These are phyloP conservation scores for Paecilomyces formosus DNA, from an alignment of 2,329 filamentous ascomycete species.

Conservation along the genomic window DNA sequence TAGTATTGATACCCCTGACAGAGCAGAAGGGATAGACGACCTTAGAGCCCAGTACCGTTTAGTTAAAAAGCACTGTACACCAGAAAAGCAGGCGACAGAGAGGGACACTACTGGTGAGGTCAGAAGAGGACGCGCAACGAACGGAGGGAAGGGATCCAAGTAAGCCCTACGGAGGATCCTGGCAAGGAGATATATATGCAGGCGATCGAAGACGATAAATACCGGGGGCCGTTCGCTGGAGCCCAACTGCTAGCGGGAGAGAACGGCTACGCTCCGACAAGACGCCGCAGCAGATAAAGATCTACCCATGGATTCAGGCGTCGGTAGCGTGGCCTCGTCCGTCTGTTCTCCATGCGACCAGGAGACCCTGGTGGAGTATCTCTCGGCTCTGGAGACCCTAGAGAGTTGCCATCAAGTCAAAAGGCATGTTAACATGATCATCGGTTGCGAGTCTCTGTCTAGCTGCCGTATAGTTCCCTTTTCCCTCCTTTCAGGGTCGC, in stretches of 20 bases:
- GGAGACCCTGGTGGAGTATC: neutral
- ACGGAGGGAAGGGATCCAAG: neutral
- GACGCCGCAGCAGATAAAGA: neutral
- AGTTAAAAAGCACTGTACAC: neutral
- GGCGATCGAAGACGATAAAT: neutral
- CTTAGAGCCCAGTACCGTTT: neutral
- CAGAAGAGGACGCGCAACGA: neutral
- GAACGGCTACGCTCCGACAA: neutral
- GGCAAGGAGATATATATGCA: constrained; percentile 1
- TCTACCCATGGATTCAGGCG: neutral
- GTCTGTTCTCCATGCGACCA: neutral
- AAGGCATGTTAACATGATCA: neutral
- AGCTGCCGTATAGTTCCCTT: neutral
- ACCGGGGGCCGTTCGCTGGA: neutral
- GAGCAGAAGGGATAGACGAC: neutral
- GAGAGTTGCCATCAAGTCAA: neutral
- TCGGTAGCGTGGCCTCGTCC: neutral
- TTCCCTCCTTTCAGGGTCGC: neutral
- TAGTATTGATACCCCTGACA: neutral
- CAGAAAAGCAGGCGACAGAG: neutral
- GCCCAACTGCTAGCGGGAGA: neutral
- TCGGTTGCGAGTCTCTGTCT: neutral
- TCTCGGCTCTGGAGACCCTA: neutral
- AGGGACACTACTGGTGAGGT: neutral
- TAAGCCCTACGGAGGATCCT: neutral